Base-by-base conservation (phyloP, 2,329 filamentous ascomycete species). In the Juglanconis sp. region DNA sequence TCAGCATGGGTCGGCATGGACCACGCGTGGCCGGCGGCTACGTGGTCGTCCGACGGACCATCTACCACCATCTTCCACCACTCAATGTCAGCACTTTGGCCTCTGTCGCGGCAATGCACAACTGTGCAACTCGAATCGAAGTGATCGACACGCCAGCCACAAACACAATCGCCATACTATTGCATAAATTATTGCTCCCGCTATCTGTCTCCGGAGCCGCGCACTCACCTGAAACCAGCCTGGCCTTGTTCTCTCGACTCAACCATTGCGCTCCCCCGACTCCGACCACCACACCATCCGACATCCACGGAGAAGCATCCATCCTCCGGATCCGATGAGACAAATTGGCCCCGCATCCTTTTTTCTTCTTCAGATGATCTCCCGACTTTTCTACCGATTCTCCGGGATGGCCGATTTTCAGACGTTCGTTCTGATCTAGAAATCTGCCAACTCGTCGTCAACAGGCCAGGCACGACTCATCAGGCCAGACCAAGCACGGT, bases 161-260 rank as follows among this genome's bases (percentile, higher is more conserved):
- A 42, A 52, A 3, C 17, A 24, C 17, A 5, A 24, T 10, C n/a
- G 38, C 24, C 52, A 17, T 53, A 36, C 5, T n/a, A 30, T 36
- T 15, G 53, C 53, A 55, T 55, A 36, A 47, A 35, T 47, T 55
- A 35, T 42, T 47, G 30, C 31, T 55, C 53, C 38, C 32, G 44
- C 7, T 11, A 34, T 44, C 40, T 36, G 35, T 44, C 13, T 10
- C 32, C 35, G 30, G 52, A 4, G 32, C 11, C 24, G 34, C 40
- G 53, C 44, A 35, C 17, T 32, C 44, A 50, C 32, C 54, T 56
- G 54, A 56, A 50, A 56, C 54, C 44, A 50, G 46, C 46, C 34
- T 32, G 44, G 38, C 54, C 46, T 38, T 50, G 17, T 49, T 56
- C n/a, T n/a, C 15, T n/a, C 13, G 31, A 30, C 4, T 15, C 31